These are phyloP conservation scores for Cutaneotrichosporon cyanovorans DNA, from an alignment of 1,284 basidiomycete species.

Conservation along the genomic window DNA sequence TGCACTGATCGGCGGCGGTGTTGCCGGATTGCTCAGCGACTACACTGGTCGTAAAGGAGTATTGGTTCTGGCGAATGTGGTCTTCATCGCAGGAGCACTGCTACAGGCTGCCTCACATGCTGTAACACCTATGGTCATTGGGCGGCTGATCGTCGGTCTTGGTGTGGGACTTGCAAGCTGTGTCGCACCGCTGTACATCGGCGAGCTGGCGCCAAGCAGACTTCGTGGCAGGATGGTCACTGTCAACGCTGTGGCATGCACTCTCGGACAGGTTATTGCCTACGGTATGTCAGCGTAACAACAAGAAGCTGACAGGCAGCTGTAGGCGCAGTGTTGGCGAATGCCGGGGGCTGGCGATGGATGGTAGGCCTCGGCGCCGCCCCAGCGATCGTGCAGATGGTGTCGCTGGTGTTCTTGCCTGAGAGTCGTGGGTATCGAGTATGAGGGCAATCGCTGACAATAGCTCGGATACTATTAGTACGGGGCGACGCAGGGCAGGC, in stretches of 20 bases:
- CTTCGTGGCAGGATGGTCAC: constrained; percentile 67
- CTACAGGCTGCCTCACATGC: constrained; percentile 54
- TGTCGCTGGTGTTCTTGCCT: constrained; percentile 59
- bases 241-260: constrained; percentile 46
- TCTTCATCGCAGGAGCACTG: constrained; percentile 69
- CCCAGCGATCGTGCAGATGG: constrained; percentile 60
- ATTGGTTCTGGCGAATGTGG: constrained; percentile 61
- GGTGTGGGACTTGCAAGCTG: constrained; percentile 60
- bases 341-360: constrained; percentile 68
- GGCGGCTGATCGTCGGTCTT: constrained; percentile 61
- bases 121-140: constrained; percentile 66
- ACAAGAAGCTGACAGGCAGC: constrained; percentile 13
- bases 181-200: constrained; percentile 72
- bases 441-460: background rate
- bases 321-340: constrained; percentile 64
- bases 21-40: constrained; percentile 63
- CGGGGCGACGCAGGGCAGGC: constrained; percentile 53
- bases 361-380: constrained; percentile 70
- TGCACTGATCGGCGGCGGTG: constrained; percentile 64
- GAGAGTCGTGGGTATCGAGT: constrained; percentile 59
- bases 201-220: constrained; percentile 69
- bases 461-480: constrained; percentile 65
- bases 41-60: constrained; percentile 63
- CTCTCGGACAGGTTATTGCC: constrained; percentile 63
- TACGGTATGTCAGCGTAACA: constrained; percentile 48